A percentile compares a stretch with the other conserved stretches of the same genome.
Evolutionary conservation across 2,329 filamentous ascomycete genomes (phyloP).

Genomic region (Biscogniauxia sp.): DNA sequence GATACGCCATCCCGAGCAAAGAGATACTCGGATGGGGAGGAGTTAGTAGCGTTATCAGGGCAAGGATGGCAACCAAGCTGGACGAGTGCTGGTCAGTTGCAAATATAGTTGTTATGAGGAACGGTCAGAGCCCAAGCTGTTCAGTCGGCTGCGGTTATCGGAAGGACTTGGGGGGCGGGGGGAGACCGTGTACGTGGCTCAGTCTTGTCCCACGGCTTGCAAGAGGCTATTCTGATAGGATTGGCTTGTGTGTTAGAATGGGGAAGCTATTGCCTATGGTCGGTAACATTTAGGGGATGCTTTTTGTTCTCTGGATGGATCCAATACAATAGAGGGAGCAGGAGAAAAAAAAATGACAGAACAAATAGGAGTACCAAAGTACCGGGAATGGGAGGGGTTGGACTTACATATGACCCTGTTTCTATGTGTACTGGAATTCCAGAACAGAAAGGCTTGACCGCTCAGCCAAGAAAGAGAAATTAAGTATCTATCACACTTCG

Average conservation of each 20-base stretch:
- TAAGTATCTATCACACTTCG: not conserved
- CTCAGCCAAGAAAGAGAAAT: not conserved
- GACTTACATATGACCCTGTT: not conserved
- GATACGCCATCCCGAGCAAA: conserved; percentile 27
- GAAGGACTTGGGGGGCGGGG: not conserved
- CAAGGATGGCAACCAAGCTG: not conserved
- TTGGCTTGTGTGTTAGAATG: not conserved
- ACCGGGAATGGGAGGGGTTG: not conserved
- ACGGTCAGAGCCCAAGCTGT: not conserved
- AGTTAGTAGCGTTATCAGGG: not conserved
- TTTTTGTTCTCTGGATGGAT: not conserved
- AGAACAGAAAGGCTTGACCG: not conserved
- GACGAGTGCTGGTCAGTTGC: not conserved
- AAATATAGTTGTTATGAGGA: not conserved
- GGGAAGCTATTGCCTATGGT: not conserved
- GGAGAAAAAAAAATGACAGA: not conserved
- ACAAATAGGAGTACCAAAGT: not conserved
- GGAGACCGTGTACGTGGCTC: not conserved
- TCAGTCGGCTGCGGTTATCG: not conserved
- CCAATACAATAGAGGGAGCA: not conserved
- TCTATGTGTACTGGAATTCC: not conserved
- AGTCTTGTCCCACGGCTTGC: not conserved
- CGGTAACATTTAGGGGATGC: not conserved
- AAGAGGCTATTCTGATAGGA: not conserved
- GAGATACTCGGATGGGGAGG: not conserved